These are phyloP conservation scores for Globisporangium uncinulatum DNA, from an alignment of 352 stramenopile species.

Conservation along the genomic window DNA sequence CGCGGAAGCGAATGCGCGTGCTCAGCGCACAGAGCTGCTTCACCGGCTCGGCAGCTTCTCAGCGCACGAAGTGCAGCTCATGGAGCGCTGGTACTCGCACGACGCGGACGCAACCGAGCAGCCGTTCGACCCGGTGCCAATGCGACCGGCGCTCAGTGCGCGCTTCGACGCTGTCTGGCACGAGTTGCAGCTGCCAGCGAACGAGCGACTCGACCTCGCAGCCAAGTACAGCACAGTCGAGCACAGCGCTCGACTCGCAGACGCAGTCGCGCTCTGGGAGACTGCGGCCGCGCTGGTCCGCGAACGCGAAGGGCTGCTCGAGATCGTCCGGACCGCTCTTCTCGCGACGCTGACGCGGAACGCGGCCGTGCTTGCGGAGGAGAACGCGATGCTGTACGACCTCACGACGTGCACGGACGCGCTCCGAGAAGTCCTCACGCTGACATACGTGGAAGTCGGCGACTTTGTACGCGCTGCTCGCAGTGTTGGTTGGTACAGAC, in stretches of 20 bases:
- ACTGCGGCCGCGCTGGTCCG: conserved; percentile 35
- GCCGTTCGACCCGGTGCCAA: conserved; percentile 53
- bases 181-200: conserved; percentile 51
- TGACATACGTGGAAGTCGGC: conserved; percentile 68
- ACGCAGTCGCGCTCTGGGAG: conserved; percentile 66
- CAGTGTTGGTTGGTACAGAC: not conserved
- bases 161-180: conserved; percentile 69
- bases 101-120: conserved; percentile 31
- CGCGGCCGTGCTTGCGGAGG: conserved; percentile 25
- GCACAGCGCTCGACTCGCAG: conserved; percentile 42
- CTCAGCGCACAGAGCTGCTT: conserved; percentile 41
- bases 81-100: conserved; percentile 57
- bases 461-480: conserved; percentile 53
- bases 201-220: conserved; percentile 57
- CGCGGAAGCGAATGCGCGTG: conserved; percentile 24
- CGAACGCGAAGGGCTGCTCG: conserved; percentile 55
- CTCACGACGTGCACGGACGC: conserved; percentile 25
- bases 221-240: conserved; percentile 72
- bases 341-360: conserved; percentile 17
- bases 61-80: conserved; percentile 50
- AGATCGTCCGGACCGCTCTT: conserved; percentile 21
- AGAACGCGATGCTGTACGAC: conserved; percentile 45
- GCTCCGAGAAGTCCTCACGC: conserved; percentile 46
- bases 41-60: conserved; percentile 40
- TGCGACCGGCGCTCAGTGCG: conserved; percentile 48